Evolutionary conservation across 805 yeast genomes (phyloP).

Genomic region (Metschnikowia baotianmanensis): DNA sequence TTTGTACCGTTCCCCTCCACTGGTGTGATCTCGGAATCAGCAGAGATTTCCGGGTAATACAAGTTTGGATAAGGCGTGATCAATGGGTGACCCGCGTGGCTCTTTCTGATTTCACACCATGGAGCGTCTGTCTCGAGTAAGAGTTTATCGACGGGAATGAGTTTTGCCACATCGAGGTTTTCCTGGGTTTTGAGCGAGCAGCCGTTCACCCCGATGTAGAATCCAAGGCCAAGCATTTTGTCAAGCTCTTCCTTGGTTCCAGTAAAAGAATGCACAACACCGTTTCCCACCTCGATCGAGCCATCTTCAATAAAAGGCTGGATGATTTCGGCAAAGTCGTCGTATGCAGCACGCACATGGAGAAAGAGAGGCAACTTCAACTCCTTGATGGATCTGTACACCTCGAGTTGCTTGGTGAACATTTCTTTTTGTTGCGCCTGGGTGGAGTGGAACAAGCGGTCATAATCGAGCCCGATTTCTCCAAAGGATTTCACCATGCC

Average conservation of each 20-base stretch:
- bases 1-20: not conserved
- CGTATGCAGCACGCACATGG: constrained; percentile 85
- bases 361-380: constrained; percentile 74
- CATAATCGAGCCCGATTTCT: constrained; percentile 94
- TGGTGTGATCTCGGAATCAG: not conserved
- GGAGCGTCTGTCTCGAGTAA: constrained; percentile 96
- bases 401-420: constrained; percentile 71
- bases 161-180: constrained; percentile 61
- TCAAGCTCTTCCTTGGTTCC: constrained; percentile 69
- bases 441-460: constrained; percentile 74
- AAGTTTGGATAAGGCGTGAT: constrained; percentile 55
- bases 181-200: constrained; percentile 83
- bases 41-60: constrained; percentile 45
- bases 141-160: constrained; percentile 67
- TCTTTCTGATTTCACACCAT: constrained; percentile 91
- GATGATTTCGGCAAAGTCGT: constrained; percentile 68
- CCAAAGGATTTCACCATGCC: constrained; percentile 82
- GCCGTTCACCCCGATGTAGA: constrained; percentile 85
- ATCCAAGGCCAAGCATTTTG: constrained; percentile 53
- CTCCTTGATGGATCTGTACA: constrained; percentile 42
- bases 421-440: constrained; percentile 62
- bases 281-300: constrained; percentile 44
- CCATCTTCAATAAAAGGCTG: constrained; percentile 57
- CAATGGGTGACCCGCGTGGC: constrained; percentile 70
- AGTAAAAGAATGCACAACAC: constrained; percentile 96